Conservation (phyloP, 2,329 filamentous ascomycete genomes). For the Sporothrix brasiliensis region DNA sequence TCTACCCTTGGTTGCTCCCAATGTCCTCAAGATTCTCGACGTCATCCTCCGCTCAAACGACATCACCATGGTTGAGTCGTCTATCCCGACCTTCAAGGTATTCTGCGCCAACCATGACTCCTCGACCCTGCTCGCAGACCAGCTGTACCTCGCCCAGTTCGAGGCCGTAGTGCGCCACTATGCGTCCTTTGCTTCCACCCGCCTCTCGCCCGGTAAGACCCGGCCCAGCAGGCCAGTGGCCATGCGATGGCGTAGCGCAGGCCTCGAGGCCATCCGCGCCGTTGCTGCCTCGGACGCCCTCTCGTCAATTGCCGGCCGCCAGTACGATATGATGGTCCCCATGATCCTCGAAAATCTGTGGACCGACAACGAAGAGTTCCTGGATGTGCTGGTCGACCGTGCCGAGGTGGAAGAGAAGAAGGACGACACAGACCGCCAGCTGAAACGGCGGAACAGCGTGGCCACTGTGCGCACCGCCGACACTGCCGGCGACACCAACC, state of each 20-base stretch:
- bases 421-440: conserved; percentile 63
- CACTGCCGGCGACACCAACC: conserved; percentile 64
- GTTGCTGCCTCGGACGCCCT: conserved; percentile 80
- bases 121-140: conserved; percentile 81
- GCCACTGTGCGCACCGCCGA: conserved; percentile 75
- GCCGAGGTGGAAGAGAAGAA: conserved; percentile 72
- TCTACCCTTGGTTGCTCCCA: conserved; percentile 82
- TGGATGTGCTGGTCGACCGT: conserved; percentile 69
- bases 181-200: conserved; percentile 74
- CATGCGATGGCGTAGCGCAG: conserved; percentile 75
- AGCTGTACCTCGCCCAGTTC: conserved; percentile 79
- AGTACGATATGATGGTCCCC: conserved; percentile 77
- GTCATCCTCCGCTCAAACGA: conserved; percentile 83
- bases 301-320: conserved; percentile 71
- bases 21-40: conserved; percentile 81
- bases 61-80: conserved; percentile 90
- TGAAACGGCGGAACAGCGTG: conserved; percentile 73
- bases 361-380: conserved; percentile 69
- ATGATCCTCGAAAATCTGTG: conserved; percentile 86
- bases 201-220: conserved; percentile 54
- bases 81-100: conserved; percentile 79
- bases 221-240: conserved; percentile 70
- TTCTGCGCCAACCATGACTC: conserved; percentile 90
- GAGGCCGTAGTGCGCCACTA: conserved; percentile 80
- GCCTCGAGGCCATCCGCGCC: conserved; percentile 77